phyloP scores from a whole-genome alignment of 441 rosid genomes.

The Bruguiera hainesii region DNA sequence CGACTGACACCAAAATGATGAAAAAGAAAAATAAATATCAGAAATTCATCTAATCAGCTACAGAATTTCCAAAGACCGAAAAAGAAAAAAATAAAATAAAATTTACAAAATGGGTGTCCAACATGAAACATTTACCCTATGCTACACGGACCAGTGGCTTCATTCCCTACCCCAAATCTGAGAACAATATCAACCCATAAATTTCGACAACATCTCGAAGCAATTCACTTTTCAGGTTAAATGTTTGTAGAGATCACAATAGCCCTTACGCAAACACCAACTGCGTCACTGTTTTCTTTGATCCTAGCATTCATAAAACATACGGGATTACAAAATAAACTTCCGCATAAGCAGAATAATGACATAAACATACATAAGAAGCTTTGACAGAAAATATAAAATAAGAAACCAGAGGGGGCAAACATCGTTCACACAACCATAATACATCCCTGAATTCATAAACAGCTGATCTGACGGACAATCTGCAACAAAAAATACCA shows the following conservation, averaged over 20 bases:
- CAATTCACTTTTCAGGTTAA: conserved; percentile 12
- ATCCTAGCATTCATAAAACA: conserved; percentile 21
- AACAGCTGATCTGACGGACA: too few species aligned
- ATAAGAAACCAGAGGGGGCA: not conserved
- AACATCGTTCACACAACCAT: not conserved
- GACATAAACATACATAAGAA: not conserved
- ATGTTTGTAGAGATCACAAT: conserved; percentile 13
- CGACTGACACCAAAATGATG: not conserved
- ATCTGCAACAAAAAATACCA: too few species aligned
- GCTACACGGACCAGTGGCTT: conserved; percentile 54
- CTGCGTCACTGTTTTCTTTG: conserved; percentile 20
- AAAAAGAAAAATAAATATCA: not conserved
- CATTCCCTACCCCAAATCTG: conserved; percentile 41
- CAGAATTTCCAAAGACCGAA: conserved; percentile 7
- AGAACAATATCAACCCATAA: conserved; percentile 26
- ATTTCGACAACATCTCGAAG: conserved; percentile 21
- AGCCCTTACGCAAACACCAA: conserved; percentile 15
- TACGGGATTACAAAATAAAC: not conserved
- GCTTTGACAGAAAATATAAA: not conserved
- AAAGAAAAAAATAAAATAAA: not conserved
- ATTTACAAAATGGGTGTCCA: conserved; percentile 30
- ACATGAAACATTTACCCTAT: conserved; percentile 32
- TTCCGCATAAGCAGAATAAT: not conserved
- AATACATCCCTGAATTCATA: not conserved
- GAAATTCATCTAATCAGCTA: conserved; percentile 16